Evolutionary conservation across 257 asterid species (phyloP), one percentile per base, ranked within the genome.

Genomic region (Sherardia arvensis): DNA sequence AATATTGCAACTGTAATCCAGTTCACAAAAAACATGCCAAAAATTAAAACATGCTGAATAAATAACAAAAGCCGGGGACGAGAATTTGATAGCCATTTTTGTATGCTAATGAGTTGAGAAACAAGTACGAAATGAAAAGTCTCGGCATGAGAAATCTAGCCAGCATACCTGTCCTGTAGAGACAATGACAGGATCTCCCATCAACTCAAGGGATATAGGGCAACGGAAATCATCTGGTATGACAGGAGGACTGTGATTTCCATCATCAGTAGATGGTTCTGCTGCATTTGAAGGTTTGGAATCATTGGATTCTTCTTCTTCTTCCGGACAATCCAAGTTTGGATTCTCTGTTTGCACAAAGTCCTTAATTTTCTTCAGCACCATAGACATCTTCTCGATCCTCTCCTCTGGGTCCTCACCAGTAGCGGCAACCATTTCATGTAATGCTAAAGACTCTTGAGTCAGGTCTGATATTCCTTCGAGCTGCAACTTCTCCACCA

Each of bases 171-270:
- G 97, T 43, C 99, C 97, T 0, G 99, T 90, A 43, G 99, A 90
- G 66, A 93, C 97, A 73, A 93, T 93, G 79, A 90, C 99, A 38
- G 99, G 99, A 77, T 93, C 99, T 72, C 69, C 77, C 97, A 93
- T 90, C 76, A 93, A 78, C 83, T 93, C 99, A 62, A 90, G 79
- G 47, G 97, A 93, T 72, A 90, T 85, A 56, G 99, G 97, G 63
- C 99, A 93, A 7, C 99, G 96, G 63, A 93, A 93, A 78, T 93
- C 99, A 66, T 90, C 97, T 3, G 99, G 99, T 72, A 90, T 81
- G 71, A 80, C 79, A 71, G 87, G 86, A 78, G 80, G 68, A 69
- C 69, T 89, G 61, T 64, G 78, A 69, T 66, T 72, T 72, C 72
- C 82, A 53, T 78, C 84, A 3, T 78, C 84, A 3, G 69, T 55